Conservation (phyloP, 2,329 filamentous ascomycete species). For the Monosporascus sp. region DNA sequence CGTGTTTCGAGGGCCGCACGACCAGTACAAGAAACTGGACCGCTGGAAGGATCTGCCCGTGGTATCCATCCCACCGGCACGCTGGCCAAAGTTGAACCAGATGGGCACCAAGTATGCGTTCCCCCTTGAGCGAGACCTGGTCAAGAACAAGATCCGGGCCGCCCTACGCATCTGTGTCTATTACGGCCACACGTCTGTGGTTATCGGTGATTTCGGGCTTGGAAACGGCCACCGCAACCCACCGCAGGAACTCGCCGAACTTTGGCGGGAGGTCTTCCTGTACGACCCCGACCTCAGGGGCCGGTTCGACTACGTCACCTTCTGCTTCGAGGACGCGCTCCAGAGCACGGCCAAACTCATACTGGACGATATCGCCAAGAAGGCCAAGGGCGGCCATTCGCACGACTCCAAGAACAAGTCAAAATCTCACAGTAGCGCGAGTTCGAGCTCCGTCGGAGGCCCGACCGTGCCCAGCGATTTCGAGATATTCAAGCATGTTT, state of each 20-base stretch:
- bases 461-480: constrained; percentile 35
- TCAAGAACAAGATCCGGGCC: constrained; percentile 66
- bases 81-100: constrained; percentile 67
- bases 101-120: constrained; percentile 67
- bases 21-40: constrained; percentile 54
- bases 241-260: constrained; percentile 56
- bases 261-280: constrained; percentile 61
- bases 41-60: constrained; percentile 60
- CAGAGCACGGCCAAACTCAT: constrained; percentile 50
- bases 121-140: constrained; percentile 62
- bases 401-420: constrained; percentile 24
- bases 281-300: constrained; percentile 58
- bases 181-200: constrained; percentile 50
- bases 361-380: constrained; percentile 50
- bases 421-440: constrained; percentile 21
- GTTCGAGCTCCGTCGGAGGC: constrained; percentile 16
- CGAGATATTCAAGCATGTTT: constrained; percentile 49
- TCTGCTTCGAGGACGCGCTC: constrained; percentile 55
- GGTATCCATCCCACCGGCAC: constrained; percentile 67
- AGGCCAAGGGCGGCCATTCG: constrained; percentile 29
- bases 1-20: constrained; percentile 66
- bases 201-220: constrained; percentile 60
- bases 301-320: constrained; percentile 56
- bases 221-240: constrained; percentile 61
- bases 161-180: constrained; percentile 65